Conservation (phyloP, 1,284 basidiomycete species). For the Inonotus hispidus region DNA sequence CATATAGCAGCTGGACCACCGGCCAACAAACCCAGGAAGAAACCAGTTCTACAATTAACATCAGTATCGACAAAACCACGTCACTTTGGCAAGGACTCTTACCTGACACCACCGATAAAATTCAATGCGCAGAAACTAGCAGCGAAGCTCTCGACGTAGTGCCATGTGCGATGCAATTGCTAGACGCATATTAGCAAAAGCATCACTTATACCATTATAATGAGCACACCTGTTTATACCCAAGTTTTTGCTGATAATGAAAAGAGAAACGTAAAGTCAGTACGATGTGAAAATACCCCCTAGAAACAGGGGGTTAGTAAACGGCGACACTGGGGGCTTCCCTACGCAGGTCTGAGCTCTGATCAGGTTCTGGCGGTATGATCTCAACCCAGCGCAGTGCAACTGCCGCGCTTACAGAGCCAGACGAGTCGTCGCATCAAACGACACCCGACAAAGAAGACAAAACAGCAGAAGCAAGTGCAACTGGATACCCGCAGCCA, state of each 20-base stretch:
- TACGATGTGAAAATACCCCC: slow-evolving; percentile 36
- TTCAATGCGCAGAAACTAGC: slow-evolving; percentile 82
- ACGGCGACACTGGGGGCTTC: slow-evolving; percentile 73
- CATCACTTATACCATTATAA: background rate
- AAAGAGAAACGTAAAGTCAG: slow-evolving; percentile 41
- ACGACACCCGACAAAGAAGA: slow-evolving; percentile 23
- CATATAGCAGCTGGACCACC: slow-evolving; percentile 83
- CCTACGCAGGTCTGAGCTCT: slow-evolving; percentile 94
- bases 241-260: slow-evolving; percentile 56
- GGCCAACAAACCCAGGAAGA: slow-evolving; percentile 77
- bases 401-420: slow-evolving; percentile 27
- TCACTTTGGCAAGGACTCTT: slow-evolving; percentile 17
- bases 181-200: slow-evolving; percentile 26
- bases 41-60: slow-evolving; percentile 46
- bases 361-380: slow-evolving; percentile 93
- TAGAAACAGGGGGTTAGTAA: slow-evolving; percentile 36
- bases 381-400: slow-evolving; percentile 69
- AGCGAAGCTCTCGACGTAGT: slow-evolving; percentile 74
- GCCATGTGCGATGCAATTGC: slow-evolving; percentile 82
- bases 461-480: slow-evolving; percentile 26
- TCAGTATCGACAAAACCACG: slow-evolving; percentile 12
- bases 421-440: slow-evolving; percentile 24
- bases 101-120: slow-evolving; percentile 83
- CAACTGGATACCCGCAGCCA: slow-evolving; percentile 85
- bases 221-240: slow-evolving; percentile 69